These are phyloP conservation scores for Mycosarcoma mackinlayi DNA, from an alignment of 1,284 basidiomycete genomes.

Conservation along the genomic window DNA sequence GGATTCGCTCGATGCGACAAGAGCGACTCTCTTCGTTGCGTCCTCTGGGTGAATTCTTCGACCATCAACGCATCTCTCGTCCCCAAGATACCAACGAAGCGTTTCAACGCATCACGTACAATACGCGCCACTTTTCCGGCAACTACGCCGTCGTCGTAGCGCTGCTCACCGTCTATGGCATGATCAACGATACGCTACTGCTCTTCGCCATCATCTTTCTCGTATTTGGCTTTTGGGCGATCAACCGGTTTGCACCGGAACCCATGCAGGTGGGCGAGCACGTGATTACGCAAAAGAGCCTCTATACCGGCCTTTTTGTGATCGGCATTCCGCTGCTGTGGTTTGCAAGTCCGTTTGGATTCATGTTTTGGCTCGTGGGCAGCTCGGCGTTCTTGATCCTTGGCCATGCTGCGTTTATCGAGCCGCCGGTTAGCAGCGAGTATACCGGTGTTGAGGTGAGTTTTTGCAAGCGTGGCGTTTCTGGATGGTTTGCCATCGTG, in stretches of 20 bases:
- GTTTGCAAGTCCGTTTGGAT: slow-evolving; percentile 61
- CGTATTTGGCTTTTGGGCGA: slow-evolving; percentile 87
- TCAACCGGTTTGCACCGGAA: slow-evolving; percentile 80
- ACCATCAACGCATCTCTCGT: slow-evolving; percentile 84
- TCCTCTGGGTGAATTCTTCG: slow-evolving; percentile 77
- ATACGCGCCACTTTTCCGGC: slow-evolving; percentile 73
- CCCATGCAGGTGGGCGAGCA: slow-evolving; percentile 78
- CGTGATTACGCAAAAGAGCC: slow-evolving; percentile 79
- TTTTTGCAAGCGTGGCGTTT: too few relatives aligned
- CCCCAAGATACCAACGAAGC: slow-evolving; percentile 75
- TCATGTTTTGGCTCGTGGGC: slow-evolving; percentile 69
- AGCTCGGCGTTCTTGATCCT: slow-evolving; percentile 72
- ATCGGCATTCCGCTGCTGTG: slow-evolving; percentile 66
- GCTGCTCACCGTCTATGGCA: slow-evolving; percentile 85
- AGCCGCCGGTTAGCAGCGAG: slow-evolving; percentile 89
- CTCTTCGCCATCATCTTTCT: slow-evolving; percentile 88
- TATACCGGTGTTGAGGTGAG: slow-evolving; percentile 77
- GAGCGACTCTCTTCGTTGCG: slow-evolving; percentile 84
- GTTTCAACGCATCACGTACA: slow-evolving; percentile 83
- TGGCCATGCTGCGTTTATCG: slow-evolving; percentile 82
- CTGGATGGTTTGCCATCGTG: too few relatives aligned
- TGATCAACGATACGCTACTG: slow-evolving; percentile 85
- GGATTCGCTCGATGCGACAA: slow-evolving; percentile 72
- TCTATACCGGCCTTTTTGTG: slow-evolving; percentile 72
- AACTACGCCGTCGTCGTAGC: slow-evolving; percentile 89